Evolutionary conservation across 495 filamentous ascomycete genomes (phyloP).

Genomic region (Staphylotrichum tortipilum): DNA sequence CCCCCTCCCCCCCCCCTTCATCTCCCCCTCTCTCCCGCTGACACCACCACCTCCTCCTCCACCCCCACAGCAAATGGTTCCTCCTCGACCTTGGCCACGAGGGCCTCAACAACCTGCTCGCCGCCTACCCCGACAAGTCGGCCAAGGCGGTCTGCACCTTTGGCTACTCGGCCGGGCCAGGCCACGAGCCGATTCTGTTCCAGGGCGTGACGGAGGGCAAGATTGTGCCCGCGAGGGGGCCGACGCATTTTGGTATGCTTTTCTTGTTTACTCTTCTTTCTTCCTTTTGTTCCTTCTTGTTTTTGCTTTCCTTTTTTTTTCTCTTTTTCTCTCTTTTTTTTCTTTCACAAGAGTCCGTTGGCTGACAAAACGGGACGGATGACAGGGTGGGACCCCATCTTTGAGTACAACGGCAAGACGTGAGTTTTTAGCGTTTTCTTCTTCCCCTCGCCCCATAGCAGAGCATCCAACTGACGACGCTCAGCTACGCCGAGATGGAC

Average conservation of each 20-base stretch:
- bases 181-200: slow-evolving; percentile 77
- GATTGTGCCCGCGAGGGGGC: slow-evolving; percentile 69
- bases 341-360: background rate
- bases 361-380: too few relatives aligned
- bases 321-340: background rate
- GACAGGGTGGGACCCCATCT: slow-evolving; percentile 89
- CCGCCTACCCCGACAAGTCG: slow-evolving; percentile 78
- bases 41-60: background rate
- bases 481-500: slow-evolving; percentile 86
- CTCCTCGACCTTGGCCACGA: slow-evolving; percentile 69
- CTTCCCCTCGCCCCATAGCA: too few relatives aligned
- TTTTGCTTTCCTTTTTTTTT: too few relatives aligned
- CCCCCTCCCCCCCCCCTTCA: too few relatives aligned
- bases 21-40: background rate
- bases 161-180: slow-evolving; percentile 79
- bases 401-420: slow-evolving; percentile 89
- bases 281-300: background rate
- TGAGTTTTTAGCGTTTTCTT: slow-evolving; percentile 36
- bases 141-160: slow-evolving; percentile 95
- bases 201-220: slow-evolving; percentile 73
- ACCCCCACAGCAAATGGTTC: slow-evolving; percentile 73
- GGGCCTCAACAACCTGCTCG: slow-evolving; percentile 84
- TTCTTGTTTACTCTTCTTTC: background rate
- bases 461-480: too few relatives aligned
- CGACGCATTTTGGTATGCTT: slow-evolving; percentile 68